A percentile compares a stretch with the other conserved stretches of the same genome.
Evolutionary conservation across 495 filamentous ascomycete species (phyloP).

Genomic region (Lasiosphaeris hirsuta): DNA sequence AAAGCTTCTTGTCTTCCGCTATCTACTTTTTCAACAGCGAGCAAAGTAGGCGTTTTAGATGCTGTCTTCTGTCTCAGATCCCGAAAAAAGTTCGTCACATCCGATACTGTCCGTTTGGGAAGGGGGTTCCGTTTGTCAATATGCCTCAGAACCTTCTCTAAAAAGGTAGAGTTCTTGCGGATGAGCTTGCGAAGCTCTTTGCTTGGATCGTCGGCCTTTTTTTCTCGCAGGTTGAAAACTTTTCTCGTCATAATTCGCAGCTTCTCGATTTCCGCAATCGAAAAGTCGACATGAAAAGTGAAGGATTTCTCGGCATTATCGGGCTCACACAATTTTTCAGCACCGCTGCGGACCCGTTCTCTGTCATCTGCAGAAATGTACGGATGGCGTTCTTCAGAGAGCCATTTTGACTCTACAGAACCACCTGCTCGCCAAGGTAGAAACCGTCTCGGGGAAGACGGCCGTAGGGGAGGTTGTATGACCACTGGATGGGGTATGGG

Average conservation of each 20-base stretch:
- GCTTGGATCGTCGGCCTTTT: slow-evolving; percentile 7
- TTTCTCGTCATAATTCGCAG: slow-evolving; percentile 2
- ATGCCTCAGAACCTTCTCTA: slow-evolving; percentile 1
- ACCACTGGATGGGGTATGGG: neutral
- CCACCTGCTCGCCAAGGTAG: slow-evolving; percentile 6
- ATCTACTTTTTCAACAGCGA: slow-evolving; percentile 31
- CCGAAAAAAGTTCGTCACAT: neutral
- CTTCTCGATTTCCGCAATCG: slow-evolving; percentile 50
- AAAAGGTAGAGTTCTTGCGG: neutral
- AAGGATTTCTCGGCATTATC: neutral
- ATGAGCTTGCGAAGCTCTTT: slow-evolving; percentile 26
- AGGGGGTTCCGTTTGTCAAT: neutral
- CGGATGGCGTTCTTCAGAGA: slow-evolving; percentile 21
- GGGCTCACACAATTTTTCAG: slow-evolving; percentile 3
- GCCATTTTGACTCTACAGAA: neutral
- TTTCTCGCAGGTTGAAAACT: neutral
- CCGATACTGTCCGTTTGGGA: neutral
- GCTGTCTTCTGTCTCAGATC: neutral
- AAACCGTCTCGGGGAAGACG: too few species aligned
- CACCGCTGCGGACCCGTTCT: slow-evolving; percentile 17
- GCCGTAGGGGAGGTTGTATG: neutral
- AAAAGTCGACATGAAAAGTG: slow-evolving; percentile 43
- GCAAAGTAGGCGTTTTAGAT: slow-evolving; percentile 9
- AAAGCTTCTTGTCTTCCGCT: slow-evolving; percentile 21
- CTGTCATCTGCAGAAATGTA: slow-evolving; percentile 31